Evolutionary conservation across 2,329 filamentous ascomycete species (phyloP).

Genomic region (Coccinonectria pachysandricola): DNA sequence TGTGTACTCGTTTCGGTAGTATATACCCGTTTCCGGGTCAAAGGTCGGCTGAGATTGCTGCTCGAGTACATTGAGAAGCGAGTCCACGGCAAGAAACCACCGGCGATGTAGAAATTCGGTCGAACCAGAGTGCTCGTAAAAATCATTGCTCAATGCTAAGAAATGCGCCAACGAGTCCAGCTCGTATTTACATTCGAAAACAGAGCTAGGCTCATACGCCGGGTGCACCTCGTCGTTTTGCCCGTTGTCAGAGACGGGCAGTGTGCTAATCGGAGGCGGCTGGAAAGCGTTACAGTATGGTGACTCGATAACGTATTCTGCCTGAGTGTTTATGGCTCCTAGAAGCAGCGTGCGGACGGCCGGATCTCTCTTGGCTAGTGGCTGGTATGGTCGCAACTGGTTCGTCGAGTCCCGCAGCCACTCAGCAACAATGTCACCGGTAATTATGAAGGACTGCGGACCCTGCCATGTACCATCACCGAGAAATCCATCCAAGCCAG

Average conservation of each 20-base stretch:
- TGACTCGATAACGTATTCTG: constrained; percentile 86
- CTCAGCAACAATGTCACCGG: constrained; percentile 84
- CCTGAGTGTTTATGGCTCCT: constrained; percentile 91
- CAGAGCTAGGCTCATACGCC: constrained; percentile 67
- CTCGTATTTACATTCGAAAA: constrained; percentile 99
- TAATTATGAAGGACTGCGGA: constrained; percentile 85
- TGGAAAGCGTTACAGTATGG: constrained; percentile 99
- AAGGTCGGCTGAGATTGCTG: constrained; percentile 79
- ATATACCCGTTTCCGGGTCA: constrained; percentile 52
- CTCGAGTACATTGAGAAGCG: constrained; percentile 61
- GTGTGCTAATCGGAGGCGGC: constrained; percentile 72
- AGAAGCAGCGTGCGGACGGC: constrained; percentile 70
- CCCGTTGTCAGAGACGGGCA: constrained; percentile 63
- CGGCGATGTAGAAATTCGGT: constrained; percentile 67
- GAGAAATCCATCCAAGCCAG: constrained; percentile 16
- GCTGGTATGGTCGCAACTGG: constrained; percentile 83
- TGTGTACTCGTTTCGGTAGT: constrained; percentile 67
- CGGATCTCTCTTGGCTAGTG: constrained; percentile 70
- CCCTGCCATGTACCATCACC: constrained; percentile 66
- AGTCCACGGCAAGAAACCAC: constrained; percentile 71
- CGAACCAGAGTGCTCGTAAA: constrained; percentile 68
- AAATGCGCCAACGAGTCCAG: constrained; percentile 93
- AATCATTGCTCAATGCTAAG: constrained; percentile 75
- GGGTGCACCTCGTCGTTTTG: constrained; percentile 82
- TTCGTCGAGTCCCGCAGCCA: constrained; percentile 92